A percentile compares a stretch with the other conserved stretches of the same genome.
Conservation (phyloP, 2,329 filamentous ascomycete species). For the Diplodia sapinea region DNA sequence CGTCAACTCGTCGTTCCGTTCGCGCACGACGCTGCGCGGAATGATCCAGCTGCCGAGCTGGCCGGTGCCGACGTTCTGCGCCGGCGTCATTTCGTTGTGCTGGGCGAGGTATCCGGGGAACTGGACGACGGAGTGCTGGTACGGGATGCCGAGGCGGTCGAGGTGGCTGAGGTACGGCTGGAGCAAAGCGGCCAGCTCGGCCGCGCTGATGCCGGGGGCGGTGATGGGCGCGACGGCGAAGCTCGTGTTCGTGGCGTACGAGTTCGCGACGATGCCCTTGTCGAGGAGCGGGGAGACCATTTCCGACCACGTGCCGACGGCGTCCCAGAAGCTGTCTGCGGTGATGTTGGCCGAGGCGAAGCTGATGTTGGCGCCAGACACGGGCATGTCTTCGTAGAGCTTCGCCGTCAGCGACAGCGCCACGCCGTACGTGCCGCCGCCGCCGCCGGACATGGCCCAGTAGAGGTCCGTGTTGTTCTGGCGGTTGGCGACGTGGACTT, state of each 20-base stretch:
- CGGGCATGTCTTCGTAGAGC: slow-evolving; percentile 36
- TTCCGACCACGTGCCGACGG: neutral
- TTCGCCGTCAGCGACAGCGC: slow-evolving; percentile 42
- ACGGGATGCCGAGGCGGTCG: neutral
- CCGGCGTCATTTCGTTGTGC: neutral
- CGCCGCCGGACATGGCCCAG: slow-evolving; percentile 45
- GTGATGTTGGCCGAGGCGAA: slow-evolving; percentile 1
- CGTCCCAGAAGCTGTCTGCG: neutral
- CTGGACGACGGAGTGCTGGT: neutral
- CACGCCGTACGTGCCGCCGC: too few relatives aligned
- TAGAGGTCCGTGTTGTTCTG: slow-evolving; percentile 43
- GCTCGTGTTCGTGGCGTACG: slow-evolving; percentile 35
- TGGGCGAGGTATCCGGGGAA: neutral
- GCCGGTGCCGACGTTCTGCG: slow-evolving; percentile 38
- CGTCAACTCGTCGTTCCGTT: slow-evolving; percentile 36
- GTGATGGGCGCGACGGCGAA: slow-evolving; percentile 24
- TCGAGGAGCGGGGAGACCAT: neutral
- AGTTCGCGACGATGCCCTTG: slow-evolving; percentile 34
- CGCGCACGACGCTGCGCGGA: slow-evolving; percentile 5
- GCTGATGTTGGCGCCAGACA: slow-evolving; percentile 39
- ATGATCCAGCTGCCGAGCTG: slow-evolving; percentile 37
- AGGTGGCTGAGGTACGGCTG: slow-evolving; percentile 39
- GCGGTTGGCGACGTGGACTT: slow-evolving; percentile 38
- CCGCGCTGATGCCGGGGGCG: neutral
- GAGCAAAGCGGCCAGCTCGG: slow-evolving; percentile 25